phyloP scores from a whole-genome alignment of 805 yeast species.

The Teunomyces gatunensis region DNA sequence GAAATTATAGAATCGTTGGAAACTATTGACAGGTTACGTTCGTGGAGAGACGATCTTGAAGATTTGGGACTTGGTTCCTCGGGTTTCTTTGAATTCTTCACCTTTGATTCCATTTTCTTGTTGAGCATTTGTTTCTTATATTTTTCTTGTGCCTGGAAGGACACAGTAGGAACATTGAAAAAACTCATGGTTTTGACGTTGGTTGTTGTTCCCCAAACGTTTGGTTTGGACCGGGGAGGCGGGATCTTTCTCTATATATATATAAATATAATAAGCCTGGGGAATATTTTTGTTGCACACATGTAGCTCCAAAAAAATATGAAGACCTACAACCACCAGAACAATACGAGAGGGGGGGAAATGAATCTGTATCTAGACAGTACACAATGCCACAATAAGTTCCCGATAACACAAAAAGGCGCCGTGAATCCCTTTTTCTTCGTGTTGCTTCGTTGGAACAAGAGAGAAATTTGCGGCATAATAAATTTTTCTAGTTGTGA shows the following conservation, averaged over 20 bases:
- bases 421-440: neutral
- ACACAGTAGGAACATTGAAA: conserved; percentile 15
- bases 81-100: neutral
- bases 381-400: neutral
- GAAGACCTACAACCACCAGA: neutral
- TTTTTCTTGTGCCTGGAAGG: conserved; percentile 17
- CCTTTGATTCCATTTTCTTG: conserved; percentile 3
- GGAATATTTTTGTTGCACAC: neutral
- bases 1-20: conserved; percentile 5
- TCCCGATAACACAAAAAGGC: neutral
- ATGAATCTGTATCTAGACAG: neutral
- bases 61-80: neutral
- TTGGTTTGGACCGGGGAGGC: neutral
- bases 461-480: neutral
- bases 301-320: neutral
- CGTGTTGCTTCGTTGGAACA: neutral
- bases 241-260: neutral
- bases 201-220: too few relatives aligned
- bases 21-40: conserved; percentile 4
- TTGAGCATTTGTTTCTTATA: conserved; percentile 13
- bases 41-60: neutral
- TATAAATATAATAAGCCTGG: neutral
- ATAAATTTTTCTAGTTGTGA: neutral
- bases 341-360: neutral
- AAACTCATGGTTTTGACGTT: conserved; percentile 10